Percentiles rank a stretch among this genome's conserved stretches.
Evolutionary conservation across 495 filamentous ascomycete genomes (phyloP).

Genomic region (Ramalina peruviana): DNA sequence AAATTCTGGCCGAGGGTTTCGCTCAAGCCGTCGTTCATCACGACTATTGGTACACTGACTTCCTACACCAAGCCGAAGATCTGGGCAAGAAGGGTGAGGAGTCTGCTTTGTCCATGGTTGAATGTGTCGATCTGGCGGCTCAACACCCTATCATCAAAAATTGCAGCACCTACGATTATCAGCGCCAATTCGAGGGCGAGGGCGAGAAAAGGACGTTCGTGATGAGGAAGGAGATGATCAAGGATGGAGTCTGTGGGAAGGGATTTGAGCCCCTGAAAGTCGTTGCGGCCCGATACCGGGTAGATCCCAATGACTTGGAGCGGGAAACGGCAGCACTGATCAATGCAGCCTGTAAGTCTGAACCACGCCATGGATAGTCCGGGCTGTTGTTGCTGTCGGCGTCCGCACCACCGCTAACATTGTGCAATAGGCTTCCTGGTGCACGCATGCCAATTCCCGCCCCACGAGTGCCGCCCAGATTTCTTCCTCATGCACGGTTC

Average conservation of each 20-base stretch:
- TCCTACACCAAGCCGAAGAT: not conserved
- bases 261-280: no score
- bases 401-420: not conserved
- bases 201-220: no score
- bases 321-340: conserved; percentile 9
- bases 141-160: not conserved
- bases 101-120: conserved; percentile 1
- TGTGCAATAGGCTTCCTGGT: not conserved
- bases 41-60: conserved; percentile 10
- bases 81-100: not conserved
- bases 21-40: conserved; percentile 12
- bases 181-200: conserved; percentile 1
- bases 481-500: conserved; percentile 12
- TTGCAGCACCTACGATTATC: not conserved
- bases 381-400: not conserved
- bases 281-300: conserved; percentile 10
- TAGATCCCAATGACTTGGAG: conserved; percentile 6
- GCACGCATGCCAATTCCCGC: conserved; percentile 5
- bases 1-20: conserved; percentile 7
- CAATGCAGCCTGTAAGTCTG: conserved; percentile 6
- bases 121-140: not conserved
- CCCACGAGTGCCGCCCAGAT: conserved; percentile 9
- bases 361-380: not conserved
- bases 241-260: not conserved
- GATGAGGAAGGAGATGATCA: no score